Evolutionary conservation across 306 rosid genomes (phyloP).

Genomic region (Alnus rubra): DNA sequence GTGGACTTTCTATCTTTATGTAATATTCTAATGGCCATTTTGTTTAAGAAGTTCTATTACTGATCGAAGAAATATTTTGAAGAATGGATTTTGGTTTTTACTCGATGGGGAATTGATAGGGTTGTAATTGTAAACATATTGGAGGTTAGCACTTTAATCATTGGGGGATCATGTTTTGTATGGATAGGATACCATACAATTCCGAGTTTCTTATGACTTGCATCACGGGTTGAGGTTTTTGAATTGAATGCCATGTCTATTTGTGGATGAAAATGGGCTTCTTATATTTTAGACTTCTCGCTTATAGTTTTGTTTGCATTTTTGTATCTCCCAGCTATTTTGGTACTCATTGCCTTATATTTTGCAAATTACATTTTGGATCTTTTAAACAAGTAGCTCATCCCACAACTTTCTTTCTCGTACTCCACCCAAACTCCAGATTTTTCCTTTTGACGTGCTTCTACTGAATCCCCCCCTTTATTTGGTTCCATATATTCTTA

Average conservation of each 20-base stretch:
- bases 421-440: neutral
- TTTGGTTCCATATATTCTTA: neutral
- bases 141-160: neutral
- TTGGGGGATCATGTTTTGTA: neutral
- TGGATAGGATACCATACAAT: neutral
- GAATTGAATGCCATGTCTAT: neutral
- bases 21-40: neutral
- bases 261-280: neutral
- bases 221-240: neutral
- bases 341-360: neutral
- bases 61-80: neutral
- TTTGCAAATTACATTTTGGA: neutral
- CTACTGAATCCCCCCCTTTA: neutral
- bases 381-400: neutral
- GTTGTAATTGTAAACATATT: neutral
- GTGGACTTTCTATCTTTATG: slow-evolving; percentile 8
- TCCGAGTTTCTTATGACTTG: neutral
- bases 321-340: neutral
- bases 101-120: neutral
- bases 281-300: neutral
- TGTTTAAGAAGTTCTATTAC: neutral
- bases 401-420: neutral
- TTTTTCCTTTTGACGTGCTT: neutral
- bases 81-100: neutral
- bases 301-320: neutral